Base-by-base conservation (phyloP, 352 stramenopile species). In the Pythium coloratum region DNA sequence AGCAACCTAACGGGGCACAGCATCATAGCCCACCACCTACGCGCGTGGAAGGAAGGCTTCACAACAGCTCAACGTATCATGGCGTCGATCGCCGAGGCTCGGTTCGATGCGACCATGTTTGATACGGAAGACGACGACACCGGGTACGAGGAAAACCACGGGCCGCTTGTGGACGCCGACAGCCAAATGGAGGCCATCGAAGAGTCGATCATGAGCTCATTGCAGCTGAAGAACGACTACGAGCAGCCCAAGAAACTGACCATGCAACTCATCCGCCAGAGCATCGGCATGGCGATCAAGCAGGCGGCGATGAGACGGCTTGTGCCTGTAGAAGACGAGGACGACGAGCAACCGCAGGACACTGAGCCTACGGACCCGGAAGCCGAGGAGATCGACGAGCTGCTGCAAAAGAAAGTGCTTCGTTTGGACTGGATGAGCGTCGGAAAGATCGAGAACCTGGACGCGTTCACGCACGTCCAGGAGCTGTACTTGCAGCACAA, bases 401-500 rank as follows among this genome's bases (percentile, higher is more conserved):
- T 94, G 51, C 64, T 93, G 34, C 49, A 64, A 20, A 84, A 86
- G 59, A 89, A 86, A 70, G 64, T 78, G 32, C 59, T 94, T 44
- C 77, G 85, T 4, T 49, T 94, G 6, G 85, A 94, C 74, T 92
- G 82, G 85, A 75, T 90, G 34, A 81, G 80, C 59, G 78, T 94
- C 30, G 73, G 77, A 33, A 73, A 76, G 55, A 90, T 94, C 40
- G 85, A 94, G 58, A 92, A 94, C 50, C 56, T 94, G 4, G 82
- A 94, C 32, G 83, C 76, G 51, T 91, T 91, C 55, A 88, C 78
- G 33, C 82, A 92, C 51, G 67, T 94, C 34, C 72, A 89, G 47
- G 83, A 92, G 62, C 59, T 94, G 32, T 92, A 92, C 60, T 73
- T 94, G 3, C 85, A 94, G 72, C 83, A 90, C 62, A 94, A 94